Evolutionary conservation across 2,329 filamentous ascomycete species (phyloP).

Genomic region (Dryadomyces sulphureus): DNA sequence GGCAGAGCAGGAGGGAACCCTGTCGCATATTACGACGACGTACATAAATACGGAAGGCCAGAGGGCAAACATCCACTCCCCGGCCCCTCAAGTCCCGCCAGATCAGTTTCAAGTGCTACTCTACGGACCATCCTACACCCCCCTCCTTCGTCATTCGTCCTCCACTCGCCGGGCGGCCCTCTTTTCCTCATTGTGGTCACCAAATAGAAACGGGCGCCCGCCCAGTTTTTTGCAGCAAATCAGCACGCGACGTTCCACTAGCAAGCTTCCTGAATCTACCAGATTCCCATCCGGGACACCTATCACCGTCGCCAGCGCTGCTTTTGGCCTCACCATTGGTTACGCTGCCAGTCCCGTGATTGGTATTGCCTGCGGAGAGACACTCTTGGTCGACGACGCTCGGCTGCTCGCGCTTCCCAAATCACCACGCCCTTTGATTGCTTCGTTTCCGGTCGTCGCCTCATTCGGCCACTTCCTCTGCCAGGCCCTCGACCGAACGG

Average conservation of each 20-base stretch:
- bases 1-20: not conserved
- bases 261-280: constrained; percentile 17
- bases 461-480: not conserved
- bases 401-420: not conserved
- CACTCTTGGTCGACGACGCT: constrained; percentile 4
- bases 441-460: not conserved
- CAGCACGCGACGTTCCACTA: constrained; percentile 28
- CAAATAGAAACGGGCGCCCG: constrained; percentile 3
- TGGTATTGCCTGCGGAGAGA: constrained; percentile 25
- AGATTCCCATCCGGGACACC: constrained; percentile 20
- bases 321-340: constrained; percentile 14
- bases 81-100: not conserved
- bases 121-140: not conserved
- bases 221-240: constrained; percentile 24
- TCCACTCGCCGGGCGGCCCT: not conserved
- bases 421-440: too few species aligned
- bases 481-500: not conserved
- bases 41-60: not conserved
- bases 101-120: not conserved
- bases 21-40: not conserved
- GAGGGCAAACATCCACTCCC: too few species aligned
- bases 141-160: not conserved
- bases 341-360: constrained; percentile 36
- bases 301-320: constrained; percentile 34
- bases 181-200: constrained; percentile 2